Base-by-base conservation (phyloP, 345 rosid species). In the Trapa incisa region DNA sequence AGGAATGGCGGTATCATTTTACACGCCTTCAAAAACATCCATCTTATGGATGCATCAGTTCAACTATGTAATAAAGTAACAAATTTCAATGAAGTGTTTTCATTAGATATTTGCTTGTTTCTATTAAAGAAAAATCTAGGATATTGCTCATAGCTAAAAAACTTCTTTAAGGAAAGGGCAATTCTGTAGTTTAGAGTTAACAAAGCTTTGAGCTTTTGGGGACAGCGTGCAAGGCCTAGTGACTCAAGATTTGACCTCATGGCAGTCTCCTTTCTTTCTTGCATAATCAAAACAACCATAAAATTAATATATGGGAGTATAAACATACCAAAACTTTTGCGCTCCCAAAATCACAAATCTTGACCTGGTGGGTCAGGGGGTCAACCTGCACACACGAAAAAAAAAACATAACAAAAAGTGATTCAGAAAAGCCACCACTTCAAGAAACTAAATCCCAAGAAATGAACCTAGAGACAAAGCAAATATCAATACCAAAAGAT, bases 291-390 rank as follows among this genome's bases (percentile, higher is more conserved):
- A n/a, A n/a, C 10, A 3, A 54, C 60, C 32, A 22, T 41, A n/a
- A 16, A 13, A 45, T 7, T 13, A 60, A 68, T 36, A 41, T 11
- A 72, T 29, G 50, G 36, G 9, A 47, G 66, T 52, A 61, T 37
- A 22, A 42, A 56, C 79, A 65, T 75, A 82, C 86, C 86, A 82
- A 71, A 57, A 76, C 83, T 74, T 82, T 82, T 33, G 86, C 86
- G 45, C 86, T 82, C 65, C 86, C 86, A 68, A 82, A 79, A 66
- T 82, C 86, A 63, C 86, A 82, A 56, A 82, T 79, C 78, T 82
- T 82, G 65, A 80, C 86, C 70, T 82, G 86, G 71, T 82, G 86
- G 17, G 82, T 78, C 2, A 77, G 80, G 29, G 86, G 82, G 73
- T 82, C 77, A 61, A 82, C 86, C 86, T 83, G 68, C 77, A 66